Evolutionary conservation across 306 rosid species (phyloP).

Genomic region (Cercis canadensis): DNA sequence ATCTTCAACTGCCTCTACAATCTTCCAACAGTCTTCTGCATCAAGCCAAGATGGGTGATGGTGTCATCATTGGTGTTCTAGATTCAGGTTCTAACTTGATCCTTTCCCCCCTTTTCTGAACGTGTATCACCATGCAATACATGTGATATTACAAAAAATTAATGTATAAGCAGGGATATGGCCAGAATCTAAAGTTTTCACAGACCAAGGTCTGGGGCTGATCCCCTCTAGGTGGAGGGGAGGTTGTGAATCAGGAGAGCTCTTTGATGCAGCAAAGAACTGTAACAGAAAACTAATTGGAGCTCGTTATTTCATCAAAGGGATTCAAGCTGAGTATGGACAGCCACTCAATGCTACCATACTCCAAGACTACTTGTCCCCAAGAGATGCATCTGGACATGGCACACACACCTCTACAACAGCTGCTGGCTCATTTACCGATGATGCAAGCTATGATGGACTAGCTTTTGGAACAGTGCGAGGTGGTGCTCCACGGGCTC

Average conservation of each 20-base stretch:
- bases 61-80: conserved; percentile 50
- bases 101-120: not conserved
- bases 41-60: conserved; percentile 46
- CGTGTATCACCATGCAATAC: not conserved
- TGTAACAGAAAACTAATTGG: conserved; percentile 63
- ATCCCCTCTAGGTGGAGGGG: conserved; percentile 60
- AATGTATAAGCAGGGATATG: conserved; percentile 51
- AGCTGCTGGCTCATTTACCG: conserved; percentile 46
- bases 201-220: conserved; percentile 51
- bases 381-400: conserved; percentile 49
- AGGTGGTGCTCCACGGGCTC: conserved; percentile 60
- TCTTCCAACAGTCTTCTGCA: conserved; percentile 38
- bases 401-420: conserved; percentile 61
- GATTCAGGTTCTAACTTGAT: conserved; percentile 48
- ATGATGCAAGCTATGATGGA: conserved; percentile 51
- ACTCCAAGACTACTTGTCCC: conserved; percentile 42
- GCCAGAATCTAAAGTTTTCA: conserved; percentile 62
- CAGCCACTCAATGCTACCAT: conserved; percentile 39
- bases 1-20: conserved; percentile 45
- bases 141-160: not conserved
- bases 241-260: conserved; percentile 48
- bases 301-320: conserved; percentile 57
- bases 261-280: conserved; percentile 43
- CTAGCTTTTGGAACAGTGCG: conserved; percentile 50
- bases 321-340: conserved; percentile 48